A percentile compares a stretch with the other conserved stretches of the same genome.
phyloP scores from a whole-genome alignment of 306 rosid species.

The Cucumis sativus region Cucumber_9930_V3 NC_026659.2:5848501-5849000 shows the following conservation, averaged over 20 bases:
- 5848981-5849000: not conserved
- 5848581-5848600: conserved; percentile 72
- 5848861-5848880: not conserved
- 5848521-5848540: not conserved
- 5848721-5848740: conserved; percentile 81
- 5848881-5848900: not conserved
- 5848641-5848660: conserved; percentile 73
- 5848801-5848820: conserved; percentile 1
- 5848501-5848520: not conserved
- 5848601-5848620: conserved; percentile 63
- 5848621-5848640: conserved; percentile 84
- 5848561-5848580: conserved; percentile 86
- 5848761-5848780: conserved; percentile 34
- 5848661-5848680: conserved; percentile 73
- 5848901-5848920: not conserved
- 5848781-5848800: not conserved
- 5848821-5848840: not conserved
- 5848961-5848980: not conserved
- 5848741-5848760: conserved; percentile 55
- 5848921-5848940: not conserved
- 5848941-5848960: not conserved
- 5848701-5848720: conserved; percentile 60
- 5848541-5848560: conserved; percentile 53
- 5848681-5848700: conserved; percentile 77
- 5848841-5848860: not conserved